phyloP scores from a whole-genome alignment of 2,329 filamentous ascomycete species.

The Diplodia seriata region DNA sequence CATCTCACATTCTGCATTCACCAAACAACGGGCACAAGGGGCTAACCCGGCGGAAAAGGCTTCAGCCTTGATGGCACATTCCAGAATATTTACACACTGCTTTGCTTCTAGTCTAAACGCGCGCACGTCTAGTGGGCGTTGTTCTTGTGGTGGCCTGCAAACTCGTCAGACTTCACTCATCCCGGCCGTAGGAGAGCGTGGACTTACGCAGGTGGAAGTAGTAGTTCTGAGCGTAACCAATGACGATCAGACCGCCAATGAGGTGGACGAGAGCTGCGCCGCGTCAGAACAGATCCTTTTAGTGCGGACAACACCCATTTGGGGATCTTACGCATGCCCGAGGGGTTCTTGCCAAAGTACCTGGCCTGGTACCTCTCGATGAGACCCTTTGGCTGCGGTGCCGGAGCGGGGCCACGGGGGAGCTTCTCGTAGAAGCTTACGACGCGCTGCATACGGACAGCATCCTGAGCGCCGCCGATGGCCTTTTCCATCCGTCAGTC shows the following conservation, averaged over 20 bases:
- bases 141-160: slow-evolving; percentile 98
- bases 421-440: slow-evolving; percentile 99
- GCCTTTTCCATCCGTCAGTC: slow-evolving; percentile 64
- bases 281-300: slow-evolving; percentile 32
- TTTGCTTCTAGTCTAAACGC: slow-evolving; percentile 25
- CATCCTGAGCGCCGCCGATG: slow-evolving; percentile 93
- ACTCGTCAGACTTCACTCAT: slow-evolving; percentile 31
- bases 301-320: slow-evolving; percentile 33
- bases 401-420: slow-evolving; percentile 87
- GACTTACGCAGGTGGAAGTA: slow-evolving; percentile 98
- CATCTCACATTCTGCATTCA: slow-evolving; percentile 24
- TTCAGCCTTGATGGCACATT: slow-evolving; percentile 30
- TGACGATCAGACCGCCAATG: slow-evolving; percentile 75
- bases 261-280: slow-evolving; percentile 82
- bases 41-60: slow-evolving; percentile 16
- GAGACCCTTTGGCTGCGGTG: slow-evolving; percentile 80
- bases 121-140: slow-evolving; percentile 79
- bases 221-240: slow-evolving; percentile 98
- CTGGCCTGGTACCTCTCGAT: slow-evolving; percentile 82
- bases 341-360: slow-evolving; percentile 95
- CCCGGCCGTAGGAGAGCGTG: slow-evolving; percentile 31
- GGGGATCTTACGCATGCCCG: slow-evolving; percentile 76
- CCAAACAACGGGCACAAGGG: slow-evolving; percentile 7
- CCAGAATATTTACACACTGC: slow-evolving; percentile 32
- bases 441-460: slow-evolving; percentile 95